Conservation (phyloP, 2,329 filamentous ascomycete genomes). For the Fusarium secorum region DNA sequence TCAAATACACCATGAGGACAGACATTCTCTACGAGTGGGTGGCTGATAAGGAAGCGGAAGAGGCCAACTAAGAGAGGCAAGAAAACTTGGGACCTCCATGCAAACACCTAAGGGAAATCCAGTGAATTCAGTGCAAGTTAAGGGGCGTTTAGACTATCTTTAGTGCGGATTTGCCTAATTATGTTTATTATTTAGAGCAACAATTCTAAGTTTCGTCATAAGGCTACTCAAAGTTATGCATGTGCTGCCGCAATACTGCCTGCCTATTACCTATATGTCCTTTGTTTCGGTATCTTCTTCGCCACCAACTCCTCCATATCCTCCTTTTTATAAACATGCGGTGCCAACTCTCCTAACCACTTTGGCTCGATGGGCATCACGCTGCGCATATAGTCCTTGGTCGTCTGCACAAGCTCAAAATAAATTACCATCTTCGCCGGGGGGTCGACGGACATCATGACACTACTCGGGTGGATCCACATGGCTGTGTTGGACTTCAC, state of each 20-base stretch:
- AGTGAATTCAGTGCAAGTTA: not conserved
- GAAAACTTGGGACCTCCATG: not conserved
- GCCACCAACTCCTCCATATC: slow-evolving; percentile 85
- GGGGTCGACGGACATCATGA: slow-evolving; percentile 80
- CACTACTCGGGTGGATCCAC: slow-evolving; percentile 88
- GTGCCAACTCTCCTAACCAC: slow-evolving; percentile 89
- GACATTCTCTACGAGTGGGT: slow-evolving; percentile 60
- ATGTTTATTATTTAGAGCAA: not conserved
- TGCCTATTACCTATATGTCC: not conserved
- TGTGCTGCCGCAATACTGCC: not conserved
- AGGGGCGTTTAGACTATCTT: not conserved
- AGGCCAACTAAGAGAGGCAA: not conserved
- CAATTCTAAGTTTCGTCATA: not conserved
- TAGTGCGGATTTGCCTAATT: not conserved
- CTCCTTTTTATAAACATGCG: slow-evolving; percentile 93
- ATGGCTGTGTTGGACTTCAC: slow-evolving; percentile 90
- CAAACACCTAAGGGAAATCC: not conserved
- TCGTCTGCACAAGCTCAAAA: slow-evolving; percentile 81
- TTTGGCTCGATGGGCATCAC: slow-evolving; percentile 84
- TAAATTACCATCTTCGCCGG: slow-evolving; percentile 85
- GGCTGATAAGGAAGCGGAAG: slow-evolving; percentile 1
- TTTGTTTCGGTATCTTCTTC: slow-evolving; percentile 63
- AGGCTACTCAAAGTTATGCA: not conserved
- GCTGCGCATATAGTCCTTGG: slow-evolving; percentile 91
- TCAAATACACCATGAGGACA: slow-evolving; percentile 65